phyloP scores from a whole-genome alignment of 768 basidiomycete genomes.

The Mycena crocata region DNA sequence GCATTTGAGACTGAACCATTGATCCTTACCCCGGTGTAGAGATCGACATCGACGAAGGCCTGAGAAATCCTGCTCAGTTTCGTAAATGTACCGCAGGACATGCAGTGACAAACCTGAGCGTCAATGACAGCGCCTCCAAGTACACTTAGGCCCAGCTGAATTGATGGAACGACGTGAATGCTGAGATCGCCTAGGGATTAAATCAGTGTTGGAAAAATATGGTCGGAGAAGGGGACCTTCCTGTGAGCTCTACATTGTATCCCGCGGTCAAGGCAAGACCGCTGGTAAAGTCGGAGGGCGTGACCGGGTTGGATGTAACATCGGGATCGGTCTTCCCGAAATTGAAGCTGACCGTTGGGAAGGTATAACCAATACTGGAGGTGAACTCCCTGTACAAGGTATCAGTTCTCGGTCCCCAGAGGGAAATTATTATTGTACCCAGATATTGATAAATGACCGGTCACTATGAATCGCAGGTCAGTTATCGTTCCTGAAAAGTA shows the following conservation, averaged over 20 bases:
- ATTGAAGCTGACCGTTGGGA: slow-evolving; percentile 17
- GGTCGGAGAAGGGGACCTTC: slow-evolving; percentile 19
- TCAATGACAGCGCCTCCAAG: slow-evolving; percentile 40
- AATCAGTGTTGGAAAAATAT: slow-evolving; percentile 15
- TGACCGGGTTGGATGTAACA: not conserved
- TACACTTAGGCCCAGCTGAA: slow-evolving; percentile 40
- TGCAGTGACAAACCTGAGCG: slow-evolving; percentile 19
- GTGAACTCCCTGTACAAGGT: slow-evolving; percentile 12
- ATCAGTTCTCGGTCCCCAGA: too few relatives aligned
- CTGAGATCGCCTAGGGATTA: slow-evolving; percentile 35
- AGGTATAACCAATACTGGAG: slow-evolving; percentile 7
- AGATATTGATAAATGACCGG: not conserved
- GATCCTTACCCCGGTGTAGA: slow-evolving; percentile 34
- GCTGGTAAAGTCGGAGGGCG: not conserved
- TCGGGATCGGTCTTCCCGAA: slow-evolving; percentile 21
- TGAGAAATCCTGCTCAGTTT: not conserved
- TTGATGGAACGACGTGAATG: slow-evolving; percentile 37
- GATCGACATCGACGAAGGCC: slow-evolving; percentile 32
- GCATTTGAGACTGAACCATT: slow-evolving; percentile 35
- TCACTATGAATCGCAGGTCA: not conserved
- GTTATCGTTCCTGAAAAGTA: not conserved
- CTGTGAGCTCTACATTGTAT: slow-evolving; percentile 39
- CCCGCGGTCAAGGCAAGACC: not conserved
- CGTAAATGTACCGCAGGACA: not conserved
- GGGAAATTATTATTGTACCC: not conserved